Conservation (phyloP, 495 filamentous ascomycete genomes). For the Talaromyces trachyspermus region DNA sequence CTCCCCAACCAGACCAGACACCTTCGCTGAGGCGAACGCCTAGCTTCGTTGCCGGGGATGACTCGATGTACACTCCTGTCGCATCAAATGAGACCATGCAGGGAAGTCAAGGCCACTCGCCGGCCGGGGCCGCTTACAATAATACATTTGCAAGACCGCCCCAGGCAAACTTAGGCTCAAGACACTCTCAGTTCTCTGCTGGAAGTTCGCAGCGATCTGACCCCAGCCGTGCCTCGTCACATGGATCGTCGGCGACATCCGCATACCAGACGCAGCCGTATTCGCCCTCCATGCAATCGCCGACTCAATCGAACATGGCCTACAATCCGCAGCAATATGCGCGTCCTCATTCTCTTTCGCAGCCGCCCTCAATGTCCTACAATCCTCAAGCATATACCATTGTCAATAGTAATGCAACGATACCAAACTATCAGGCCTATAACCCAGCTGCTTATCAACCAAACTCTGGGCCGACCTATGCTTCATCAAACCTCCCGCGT, state of each 20-base stretch:
- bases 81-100: slow-evolving; percentile 32
- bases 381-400: slow-evolving; percentile 39
- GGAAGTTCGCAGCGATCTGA: slow-evolving; percentile 36
- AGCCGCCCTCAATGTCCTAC: slow-evolving; percentile 31
- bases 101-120: slow-evolving; percentile 20
- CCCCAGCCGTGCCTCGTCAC: slow-evolving; percentile 36
- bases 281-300: slow-evolving; percentile 37
- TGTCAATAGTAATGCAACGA: slow-evolving; percentile 22
- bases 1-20: slow-evolving; percentile 28
- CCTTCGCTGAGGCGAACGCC: slow-evolving; percentile 49
- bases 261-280: slow-evolving; percentile 51
- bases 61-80: slow-evolving; percentile 34
- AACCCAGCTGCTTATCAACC: slow-evolving; percentile 63
- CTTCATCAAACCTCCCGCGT: slow-evolving; percentile 22
- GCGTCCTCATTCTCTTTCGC: slow-evolving; percentile 50
- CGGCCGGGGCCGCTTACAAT: slow-evolving; percentile 19
- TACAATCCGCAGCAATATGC: slow-evolving; percentile 86
- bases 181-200: slow-evolving; percentile 25
- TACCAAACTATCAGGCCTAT: slow-evolving; percentile 51
- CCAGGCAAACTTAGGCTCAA: slow-evolving; percentile 16
- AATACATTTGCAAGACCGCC: slow-evolving; percentile 16
- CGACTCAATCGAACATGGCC: slow-evolving; percentile 39
- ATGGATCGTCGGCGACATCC: slow-evolving; percentile 36
- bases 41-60: slow-evolving; percentile 77
- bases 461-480: slow-evolving; percentile 10